phyloP scores from a whole-genome alignment of 2,329 filamentous ascomycete genomes.

The Ascomycota sp. region DNA sequence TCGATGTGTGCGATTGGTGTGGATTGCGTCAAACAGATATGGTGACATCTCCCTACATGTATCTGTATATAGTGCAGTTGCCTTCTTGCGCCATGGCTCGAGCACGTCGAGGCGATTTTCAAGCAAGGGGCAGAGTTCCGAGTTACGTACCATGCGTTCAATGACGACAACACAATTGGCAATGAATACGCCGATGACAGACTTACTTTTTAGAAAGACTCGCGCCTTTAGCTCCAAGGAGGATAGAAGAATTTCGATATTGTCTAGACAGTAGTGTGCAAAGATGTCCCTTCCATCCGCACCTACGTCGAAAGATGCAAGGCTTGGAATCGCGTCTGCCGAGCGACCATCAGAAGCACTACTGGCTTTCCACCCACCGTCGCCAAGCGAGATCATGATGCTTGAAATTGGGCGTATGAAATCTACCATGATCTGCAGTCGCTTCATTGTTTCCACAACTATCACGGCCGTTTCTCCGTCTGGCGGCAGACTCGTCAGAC shows the following conservation, averaged over 20 bases:
- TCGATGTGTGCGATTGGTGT: constrained; percentile 57
- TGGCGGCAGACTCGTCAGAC: constrained; percentile 45
- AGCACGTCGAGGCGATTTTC: constrained; percentile 44
- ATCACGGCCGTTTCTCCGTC: constrained; percentile 65
- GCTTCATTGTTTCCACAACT: constrained; percentile 67
- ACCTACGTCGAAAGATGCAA: constrained; percentile 67
- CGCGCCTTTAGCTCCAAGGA: constrained; percentile 58
- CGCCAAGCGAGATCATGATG: constrained; percentile 79
- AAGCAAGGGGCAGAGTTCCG: constrained; percentile 56
- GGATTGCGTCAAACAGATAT: constrained; percentile 74
- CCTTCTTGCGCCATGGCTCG: constrained; percentile 75
- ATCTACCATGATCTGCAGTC: constrained; percentile 68
- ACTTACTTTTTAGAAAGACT: constrained; percentile 53
- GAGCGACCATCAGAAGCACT: constrained; percentile 29
- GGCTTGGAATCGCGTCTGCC: constrained; percentile 45
- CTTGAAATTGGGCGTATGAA: constrained; percentile 74
- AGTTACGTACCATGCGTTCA: constrained; percentile 65
- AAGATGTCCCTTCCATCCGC: constrained; percentile 80
- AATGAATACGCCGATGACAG: constrained; percentile 68
- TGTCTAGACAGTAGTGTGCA: constrained; percentile 75
- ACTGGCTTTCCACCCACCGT: constrained; percentile 64
- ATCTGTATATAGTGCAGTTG: constrained; percentile 61
- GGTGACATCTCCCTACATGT: constrained; percentile 76
- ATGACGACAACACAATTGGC: constrained; percentile 74
- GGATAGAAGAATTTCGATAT: constrained; percentile 60